Evolutionary conservation across 1,139 yeast genomes (phyloP).

Genomic region (Maudiozyma humilis): DNA sequence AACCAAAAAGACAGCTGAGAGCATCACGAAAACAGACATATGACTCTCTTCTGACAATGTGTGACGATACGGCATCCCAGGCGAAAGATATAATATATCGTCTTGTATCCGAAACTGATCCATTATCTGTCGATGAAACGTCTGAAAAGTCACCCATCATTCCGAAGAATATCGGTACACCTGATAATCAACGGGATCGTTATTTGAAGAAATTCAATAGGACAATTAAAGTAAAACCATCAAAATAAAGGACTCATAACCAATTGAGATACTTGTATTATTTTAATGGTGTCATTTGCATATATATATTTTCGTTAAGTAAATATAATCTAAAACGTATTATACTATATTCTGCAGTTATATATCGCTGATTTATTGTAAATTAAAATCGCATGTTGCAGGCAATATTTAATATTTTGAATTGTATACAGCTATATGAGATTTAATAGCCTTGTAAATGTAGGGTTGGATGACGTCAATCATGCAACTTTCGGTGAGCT

Average conservation of each 20-base stretch:
- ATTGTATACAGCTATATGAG: too few species aligned
- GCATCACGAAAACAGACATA: constrained; percentile 10
- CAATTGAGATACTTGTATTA: background rate
- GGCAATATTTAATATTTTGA: too few species aligned
- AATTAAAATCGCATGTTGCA: too few species aligned
- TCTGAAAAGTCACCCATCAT: background rate
- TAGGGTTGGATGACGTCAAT: background rate
- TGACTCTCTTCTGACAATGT: constrained; percentile 18
- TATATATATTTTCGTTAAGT: background rate
- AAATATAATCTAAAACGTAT: background rate
- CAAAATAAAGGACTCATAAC: constrained; percentile 2
- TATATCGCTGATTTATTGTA: too few species aligned
- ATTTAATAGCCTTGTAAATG: too few species aligned
- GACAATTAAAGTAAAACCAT: constrained; percentile 7
- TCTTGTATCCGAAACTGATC: constrained; percentile 12
- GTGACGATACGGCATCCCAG: constrained; percentile 26
- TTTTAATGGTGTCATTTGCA: background rate
- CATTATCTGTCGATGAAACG: background rate
- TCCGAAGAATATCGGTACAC: background rate
- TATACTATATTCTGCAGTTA: too few species aligned
- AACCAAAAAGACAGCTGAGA: background rate
- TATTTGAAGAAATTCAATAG: constrained; percentile 11
- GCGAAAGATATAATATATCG: constrained; percentile 23
- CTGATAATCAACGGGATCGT: constrained; percentile 4
- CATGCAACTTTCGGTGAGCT: constrained; percentile 20